Conservation (phyloP, 148 eudicot genomes). For the Chenopodium album region DNA sequence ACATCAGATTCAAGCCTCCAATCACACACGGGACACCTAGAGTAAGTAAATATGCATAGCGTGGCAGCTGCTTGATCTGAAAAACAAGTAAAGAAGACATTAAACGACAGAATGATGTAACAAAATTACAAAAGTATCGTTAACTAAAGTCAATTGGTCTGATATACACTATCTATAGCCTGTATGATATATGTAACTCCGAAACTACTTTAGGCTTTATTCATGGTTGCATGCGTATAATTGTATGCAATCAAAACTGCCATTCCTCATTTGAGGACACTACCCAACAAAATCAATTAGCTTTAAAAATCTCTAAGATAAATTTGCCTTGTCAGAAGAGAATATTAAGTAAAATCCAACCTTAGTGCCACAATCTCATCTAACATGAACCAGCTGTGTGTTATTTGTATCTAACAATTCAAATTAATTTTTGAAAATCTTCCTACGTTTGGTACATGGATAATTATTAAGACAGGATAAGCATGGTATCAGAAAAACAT, state of each 20-base stretch:
- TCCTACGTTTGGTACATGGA: not conserved
- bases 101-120: not conserved
- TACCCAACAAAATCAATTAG: not conserved
- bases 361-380: not conserved
- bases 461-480: not conserved
- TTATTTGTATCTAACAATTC: not conserved
- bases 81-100: not conserved
- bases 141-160: not conserved
- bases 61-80: constrained; percentile 63
- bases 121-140: not conserved
- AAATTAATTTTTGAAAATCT: not conserved
- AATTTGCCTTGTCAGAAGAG: constrained; percentile 7
- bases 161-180: not conserved
- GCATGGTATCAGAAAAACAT: not conserved
- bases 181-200: not conserved
- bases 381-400: not conserved
- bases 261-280: not conserved
- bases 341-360: not conserved
- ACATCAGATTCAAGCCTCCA: constrained; percentile 61
- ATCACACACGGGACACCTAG: constrained; percentile 48
- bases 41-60: constrained; percentile 52
- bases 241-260: not conserved
- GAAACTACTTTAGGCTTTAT: not conserved
- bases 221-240: not conserved
- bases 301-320: not conserved